Evolutionary conservation across 805 yeast species (phyloP), one percentile per base, ranked within the genome.

Genomic region (Scheffersomyces stipitis): DNA sequence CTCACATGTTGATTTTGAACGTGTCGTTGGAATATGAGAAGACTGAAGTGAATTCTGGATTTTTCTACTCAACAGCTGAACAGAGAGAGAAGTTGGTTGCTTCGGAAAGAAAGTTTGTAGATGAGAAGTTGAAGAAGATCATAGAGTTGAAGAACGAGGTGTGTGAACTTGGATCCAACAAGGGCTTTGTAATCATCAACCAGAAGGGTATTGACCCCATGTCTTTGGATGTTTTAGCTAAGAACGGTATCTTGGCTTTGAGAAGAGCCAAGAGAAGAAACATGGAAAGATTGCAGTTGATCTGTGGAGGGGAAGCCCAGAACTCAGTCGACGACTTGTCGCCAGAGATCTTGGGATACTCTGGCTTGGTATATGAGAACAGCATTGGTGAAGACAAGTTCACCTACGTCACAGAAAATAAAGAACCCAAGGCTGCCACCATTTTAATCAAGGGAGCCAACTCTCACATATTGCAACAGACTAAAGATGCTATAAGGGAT

Each of bases 131-230:
- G 54, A 79, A 78, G 54, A 88, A 90, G 63, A 93, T 93, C 52
- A 82, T 93, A 37, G 98, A 88, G 47, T 78, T 93, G 63, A 93
- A 93, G 66, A 88, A 93, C 58, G 82, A 83, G 59, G 96, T 93
- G 34, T 89, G 96, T 62, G 88, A 83, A 15, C 69, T 80, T 46
- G 83, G 81, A 53, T 69, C 80, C 6, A 71, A 79, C 46, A 73
- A 81, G 53, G 87, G 91, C 2, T 93, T 93, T 64, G 98, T 93
- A 40, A 86, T 93, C 39, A 86, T 93, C 62, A 93, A 93, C 68
- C 99, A 93, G 67, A 93, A 93, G 73, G 99, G 99, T 54, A 93
- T 93, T 48, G 99, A 93, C 60, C 99, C 99, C 46, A 85, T 93
- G 93, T 89, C 97, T 5, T 71, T 93, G 45, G 99, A 93, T 59